Evolutionary conservation across 2,329 filamentous ascomycete species (phyloP).

Genomic region (Fusarium cicatricum): DNA sequence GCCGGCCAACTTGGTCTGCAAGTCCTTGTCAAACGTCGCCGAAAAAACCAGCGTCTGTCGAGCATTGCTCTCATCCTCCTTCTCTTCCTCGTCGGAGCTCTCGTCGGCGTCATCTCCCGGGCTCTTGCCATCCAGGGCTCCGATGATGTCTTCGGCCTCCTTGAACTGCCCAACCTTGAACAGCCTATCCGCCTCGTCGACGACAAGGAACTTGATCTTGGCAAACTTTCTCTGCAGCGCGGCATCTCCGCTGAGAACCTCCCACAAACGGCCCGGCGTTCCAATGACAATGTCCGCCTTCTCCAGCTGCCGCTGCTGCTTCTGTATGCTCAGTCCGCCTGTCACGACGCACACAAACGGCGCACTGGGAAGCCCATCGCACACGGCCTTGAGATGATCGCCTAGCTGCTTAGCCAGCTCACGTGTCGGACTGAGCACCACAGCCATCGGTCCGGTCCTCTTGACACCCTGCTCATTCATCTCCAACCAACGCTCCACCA

Average conservation of each 20-base stretch:
- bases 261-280: constrained; percentile 93
- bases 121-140: constrained; percentile 76
- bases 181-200: constrained; percentile 93
- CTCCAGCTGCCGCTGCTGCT: constrained; percentile 85
- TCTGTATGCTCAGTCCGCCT: constrained; percentile 91
- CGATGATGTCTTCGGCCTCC: constrained; percentile 88
- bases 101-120: constrained; percentile 64
- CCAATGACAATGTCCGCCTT: constrained; percentile 92
- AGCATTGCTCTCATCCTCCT: constrained; percentile 46
- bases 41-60: constrained; percentile 96
- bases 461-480: constrained; percentile 47
- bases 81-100: constrained; percentile 58
- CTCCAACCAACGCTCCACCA: constrained; percentile 83
- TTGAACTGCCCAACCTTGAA: constrained; percentile 95
- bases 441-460: constrained; percentile 66
- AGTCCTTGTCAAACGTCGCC: constrained; percentile 89
- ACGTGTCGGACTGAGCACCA: constrained; percentile 90
- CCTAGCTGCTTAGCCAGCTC: constrained; percentile 93
- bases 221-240: constrained; percentile 76
- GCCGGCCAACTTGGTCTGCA: constrained; percentile 90
- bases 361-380: constrained; percentile 64
- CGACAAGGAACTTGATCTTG: constrained; percentile 80
- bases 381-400: constrained; percentile 81
- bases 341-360: constrained; percentile 88
- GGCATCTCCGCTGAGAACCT: constrained; percentile 81